A percentile compares a stretch with the other conserved stretches of the same genome.
Evolutionary conservation across 371 early-diverging fungal species (phyloP).

Genomic region (Batkoa obscura): DNA sequence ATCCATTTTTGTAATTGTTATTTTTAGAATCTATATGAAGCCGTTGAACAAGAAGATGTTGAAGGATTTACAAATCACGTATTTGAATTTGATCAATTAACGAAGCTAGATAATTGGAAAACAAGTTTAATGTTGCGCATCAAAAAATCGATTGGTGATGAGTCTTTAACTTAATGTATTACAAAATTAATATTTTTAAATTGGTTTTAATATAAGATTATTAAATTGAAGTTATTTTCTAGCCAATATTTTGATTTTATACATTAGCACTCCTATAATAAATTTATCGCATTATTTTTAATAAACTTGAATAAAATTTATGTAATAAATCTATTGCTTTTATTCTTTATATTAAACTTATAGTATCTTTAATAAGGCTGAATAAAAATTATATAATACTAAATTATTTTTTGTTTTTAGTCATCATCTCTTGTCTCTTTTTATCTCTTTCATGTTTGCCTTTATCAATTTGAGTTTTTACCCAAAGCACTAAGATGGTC

Average conservation of each 20-base stretch:
- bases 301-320: no score
- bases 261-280: no score
- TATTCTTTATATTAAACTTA: no score
- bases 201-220: no score
- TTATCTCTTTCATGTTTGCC: constrained; percentile 3
- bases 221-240: no score
- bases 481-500: neutral
- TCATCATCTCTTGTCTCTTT: neutral
- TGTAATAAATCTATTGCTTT: no score
- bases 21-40: constrained; percentile 38
- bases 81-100: constrained; percentile 62
- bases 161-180: constrained; percentile 20
- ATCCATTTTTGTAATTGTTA: neutral
- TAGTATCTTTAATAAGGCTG: no score
- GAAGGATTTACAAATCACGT: constrained; percentile 65
- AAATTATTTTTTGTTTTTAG: neutral
- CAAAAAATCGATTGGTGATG: constrained; percentile 66
- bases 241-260: no score
- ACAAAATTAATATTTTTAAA: no score
- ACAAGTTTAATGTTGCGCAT: constrained; percentile 69
- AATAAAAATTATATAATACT: no score
- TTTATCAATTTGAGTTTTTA: neutral
- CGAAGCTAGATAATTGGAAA: constrained; percentile 89
- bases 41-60: constrained; percentile 55
- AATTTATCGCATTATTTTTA: no score